Conservation (phyloP, 805 yeast genomes). For the Candida krabiensis region DNA sequence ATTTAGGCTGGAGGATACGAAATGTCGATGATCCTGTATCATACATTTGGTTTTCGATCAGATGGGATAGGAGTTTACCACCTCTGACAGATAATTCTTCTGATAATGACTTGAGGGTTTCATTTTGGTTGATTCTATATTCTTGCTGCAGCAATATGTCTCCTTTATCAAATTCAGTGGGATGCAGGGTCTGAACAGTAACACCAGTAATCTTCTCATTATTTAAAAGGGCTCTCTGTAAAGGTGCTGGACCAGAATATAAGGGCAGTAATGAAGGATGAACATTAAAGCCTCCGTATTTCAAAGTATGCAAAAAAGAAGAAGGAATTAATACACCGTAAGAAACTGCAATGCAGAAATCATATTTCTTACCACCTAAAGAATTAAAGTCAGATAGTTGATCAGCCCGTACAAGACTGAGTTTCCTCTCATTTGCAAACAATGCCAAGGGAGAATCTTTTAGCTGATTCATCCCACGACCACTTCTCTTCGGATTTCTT, state of each 20-base stretch:
- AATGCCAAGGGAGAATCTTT: slow-evolving; percentile 55
- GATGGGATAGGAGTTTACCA: slow-evolving; percentile 52
- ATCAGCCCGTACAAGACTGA: slow-evolving; percentile 54
- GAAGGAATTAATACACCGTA: slow-evolving; percentile 82
- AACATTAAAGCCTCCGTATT: slow-evolving; percentile 77
- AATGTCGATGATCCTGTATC: slow-evolving; percentile 16
- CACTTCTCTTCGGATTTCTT: slow-evolving; percentile 60
- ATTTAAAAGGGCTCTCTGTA: slow-evolving; percentile 75
- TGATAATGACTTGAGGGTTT: slow-evolving; percentile 46
- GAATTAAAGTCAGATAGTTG: slow-evolving; percentile 35
- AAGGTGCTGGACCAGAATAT: slow-evolving; percentile 86
- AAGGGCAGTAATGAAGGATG: slow-evolving; percentile 89
- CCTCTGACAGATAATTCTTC: slow-evolving; percentile 60
- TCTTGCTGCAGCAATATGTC: slow-evolving; percentile 59
- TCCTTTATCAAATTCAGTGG: slow-evolving; percentile 82
- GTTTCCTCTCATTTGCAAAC: slow-evolving; percentile 34
- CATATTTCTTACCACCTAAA: slow-evolving; percentile 37
- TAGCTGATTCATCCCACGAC: slow-evolving; percentile 49
- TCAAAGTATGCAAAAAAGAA: slow-evolving; percentile 45
- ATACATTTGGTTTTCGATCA: slow-evolving; percentile 37
- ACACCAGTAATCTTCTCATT: slow-evolving; percentile 72
- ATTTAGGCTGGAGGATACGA: slow-evolving; percentile 22
- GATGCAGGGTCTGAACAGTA: slow-evolving; percentile 87
- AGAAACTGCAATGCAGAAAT: slow-evolving; percentile 86
- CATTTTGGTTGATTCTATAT: slow-evolving; percentile 39